These are phyloP conservation scores for Morella rubra DNA, from an alignment of 306 rosid genomes.

Conservation along the genomic window DNA sequence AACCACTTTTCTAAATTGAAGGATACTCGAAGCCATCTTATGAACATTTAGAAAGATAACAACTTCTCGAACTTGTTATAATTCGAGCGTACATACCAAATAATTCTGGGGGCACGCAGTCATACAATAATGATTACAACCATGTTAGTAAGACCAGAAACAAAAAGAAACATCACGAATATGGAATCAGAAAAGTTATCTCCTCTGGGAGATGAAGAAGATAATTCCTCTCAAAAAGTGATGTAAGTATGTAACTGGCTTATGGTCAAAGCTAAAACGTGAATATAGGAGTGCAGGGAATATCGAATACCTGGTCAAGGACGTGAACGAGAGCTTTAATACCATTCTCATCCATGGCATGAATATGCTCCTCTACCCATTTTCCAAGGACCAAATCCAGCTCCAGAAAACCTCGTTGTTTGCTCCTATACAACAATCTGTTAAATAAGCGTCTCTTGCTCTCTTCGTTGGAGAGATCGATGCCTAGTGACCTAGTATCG, in stretches of 20 bases:
- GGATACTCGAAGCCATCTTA: neutral
- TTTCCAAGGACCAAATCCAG: conserved; percentile 89
- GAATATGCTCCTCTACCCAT: conserved; percentile 82
- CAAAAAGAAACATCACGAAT: neutral
- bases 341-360: conserved; percentile 66
- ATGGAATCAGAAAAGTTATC: neutral
- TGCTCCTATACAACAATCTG: conserved; percentile 83
- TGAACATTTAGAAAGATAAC: neutral
- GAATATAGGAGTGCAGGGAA: neutral
- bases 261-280: neutral
- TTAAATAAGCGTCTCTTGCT: conserved; percentile 69
- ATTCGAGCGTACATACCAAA: neutral
- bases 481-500: conserved; percentile 24
- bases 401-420: conserved; percentile 82
- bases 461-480: conserved; percentile 73
- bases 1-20: neutral
- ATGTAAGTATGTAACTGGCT: neutral
- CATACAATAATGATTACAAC: neutral
- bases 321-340: conserved; percentile 61
- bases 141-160: neutral
- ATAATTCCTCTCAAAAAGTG: neutral
- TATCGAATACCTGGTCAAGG: conserved; percentile 60
- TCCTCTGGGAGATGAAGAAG: neutral
- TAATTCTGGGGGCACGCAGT: neutral
- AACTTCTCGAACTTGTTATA: neutral